Conservation (phyloP, 441 rosid genomes). For the Daphne laureola region DNA sequence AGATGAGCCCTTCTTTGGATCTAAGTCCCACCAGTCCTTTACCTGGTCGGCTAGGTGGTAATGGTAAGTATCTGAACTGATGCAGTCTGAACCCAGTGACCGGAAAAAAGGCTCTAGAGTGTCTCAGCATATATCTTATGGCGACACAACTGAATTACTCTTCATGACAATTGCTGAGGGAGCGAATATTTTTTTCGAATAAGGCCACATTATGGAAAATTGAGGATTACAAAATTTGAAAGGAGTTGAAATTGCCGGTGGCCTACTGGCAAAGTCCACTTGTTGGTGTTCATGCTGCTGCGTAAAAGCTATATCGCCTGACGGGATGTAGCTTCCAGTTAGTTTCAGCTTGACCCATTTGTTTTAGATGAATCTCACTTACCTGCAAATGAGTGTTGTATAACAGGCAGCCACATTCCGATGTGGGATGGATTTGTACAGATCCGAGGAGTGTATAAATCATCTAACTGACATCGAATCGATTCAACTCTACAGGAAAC, state of each 20-base stretch:
- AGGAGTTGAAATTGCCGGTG: conserved; percentile 11
- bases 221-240: conserved; percentile 19
- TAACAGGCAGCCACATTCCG: conserved; percentile 8
- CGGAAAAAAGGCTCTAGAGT: conserved; percentile 6
- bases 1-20: conserved; percentile 40
- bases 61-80: conserved; percentile 18
- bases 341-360: conserved; percentile 10
- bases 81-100: conserved; percentile 9
- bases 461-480: conserved; percentile 18
- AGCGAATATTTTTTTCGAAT: conserved; percentile 14
- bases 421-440: conserved; percentile 22
- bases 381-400: conserved; percentile 16
- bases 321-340: conserved; percentile 9
- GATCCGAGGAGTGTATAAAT: conserved; percentile 18
- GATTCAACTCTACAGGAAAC: background rate
- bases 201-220: conserved; percentile 15
- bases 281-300: conserved; percentile 6
- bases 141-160: conserved; percentile 14
- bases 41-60: conserved; percentile 28
- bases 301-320: conserved; percentile 12
- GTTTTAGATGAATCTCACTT: conserved; percentile 9
- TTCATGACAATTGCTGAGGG: conserved; percentile 19
- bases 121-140: conserved; percentile 11
- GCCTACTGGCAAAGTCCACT: conserved; percentile 7
- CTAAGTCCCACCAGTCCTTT: conserved; percentile 42